phyloP scores from a whole-genome alignment of 805 yeast genomes.

The Kodamaea laetipori region DNA sequence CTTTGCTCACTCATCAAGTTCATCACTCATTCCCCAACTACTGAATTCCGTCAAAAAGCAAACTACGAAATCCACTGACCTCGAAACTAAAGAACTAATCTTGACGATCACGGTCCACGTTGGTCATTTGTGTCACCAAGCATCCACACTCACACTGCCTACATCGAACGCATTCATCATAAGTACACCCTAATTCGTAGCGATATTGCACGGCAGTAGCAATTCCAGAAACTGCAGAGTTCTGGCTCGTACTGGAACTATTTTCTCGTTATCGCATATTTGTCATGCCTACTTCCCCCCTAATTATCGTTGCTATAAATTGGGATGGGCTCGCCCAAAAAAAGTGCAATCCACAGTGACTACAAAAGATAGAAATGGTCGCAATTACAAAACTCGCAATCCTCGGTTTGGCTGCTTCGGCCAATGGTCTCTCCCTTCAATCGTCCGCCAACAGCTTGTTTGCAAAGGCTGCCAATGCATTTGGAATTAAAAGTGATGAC shows the following conservation, averaged over 20 bases:
- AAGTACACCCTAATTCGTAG: neutral
- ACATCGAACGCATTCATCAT: no score
- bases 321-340: slow-evolving; percentile 3
- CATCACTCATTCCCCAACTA: no score
- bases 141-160: no score
- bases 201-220: neutral
- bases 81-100: no score
- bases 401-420: slow-evolving; percentile 17
- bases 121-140: no score
- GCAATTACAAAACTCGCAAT: slow-evolving; percentile 20
- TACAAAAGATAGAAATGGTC: slow-evolving; percentile 22
- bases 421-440: slow-evolving; percentile 23
- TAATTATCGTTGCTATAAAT: slow-evolving; percentile 1
- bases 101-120: no score
- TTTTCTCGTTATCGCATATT: slow-evolving; percentile 7
- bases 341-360: neutral
- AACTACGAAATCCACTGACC: no score
- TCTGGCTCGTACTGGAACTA: neutral
- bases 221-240: neutral
- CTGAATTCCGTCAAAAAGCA: no score
- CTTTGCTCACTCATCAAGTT: no score
- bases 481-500: slow-evolving; percentile 6
- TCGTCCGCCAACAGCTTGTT: slow-evolving; percentile 4
- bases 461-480: slow-evolving; percentile 11
- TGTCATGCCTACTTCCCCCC: slow-evolving; percentile 5